Evolutionary conservation across 2,329 filamentous ascomycete genomes (phyloP).

Genomic region (Pseudocercospora macadamiae): DNA sequence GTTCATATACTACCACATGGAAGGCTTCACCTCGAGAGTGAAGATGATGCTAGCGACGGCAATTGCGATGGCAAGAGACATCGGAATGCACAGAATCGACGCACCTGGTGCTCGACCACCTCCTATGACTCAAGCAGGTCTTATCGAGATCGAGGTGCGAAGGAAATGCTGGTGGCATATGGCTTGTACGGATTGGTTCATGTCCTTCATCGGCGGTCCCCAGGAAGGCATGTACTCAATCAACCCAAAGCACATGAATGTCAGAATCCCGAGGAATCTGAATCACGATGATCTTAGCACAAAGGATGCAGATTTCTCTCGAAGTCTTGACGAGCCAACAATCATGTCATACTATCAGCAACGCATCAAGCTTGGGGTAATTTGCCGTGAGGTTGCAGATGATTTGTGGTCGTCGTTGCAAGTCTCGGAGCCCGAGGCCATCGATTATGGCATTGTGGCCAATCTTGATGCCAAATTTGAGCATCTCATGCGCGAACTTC

Average conservation of each 20-base stretch:
- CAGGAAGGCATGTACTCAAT: conserved; percentile 50
- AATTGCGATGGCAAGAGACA: conserved; percentile 26
- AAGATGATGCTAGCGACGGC: conserved; percentile 28
- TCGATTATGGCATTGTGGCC: conserved; percentile 24
- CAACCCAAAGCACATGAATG: conserved; percentile 46
- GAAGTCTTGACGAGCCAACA: conserved; percentile 44
- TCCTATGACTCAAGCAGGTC: conserved; percentile 13
- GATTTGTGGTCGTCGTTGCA: conserved; percentile 31
- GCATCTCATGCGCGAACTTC: conserved; percentile 23
- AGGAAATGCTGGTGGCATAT: conserved; percentile 37
- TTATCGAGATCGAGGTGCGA: conserved; percentile 31
- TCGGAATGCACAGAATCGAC: conserved; percentile 32
- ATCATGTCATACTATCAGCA: conserved; percentile 51
- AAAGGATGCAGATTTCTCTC: conserved; percentile 27
- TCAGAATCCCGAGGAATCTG: conserved; percentile 47
- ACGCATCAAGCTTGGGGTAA: conserved; percentile 45
- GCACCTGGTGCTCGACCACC: conserved; percentile 1
- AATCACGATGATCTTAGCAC: conserved; percentile 43
- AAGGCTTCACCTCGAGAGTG: conserved; percentile 31
- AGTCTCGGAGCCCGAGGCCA: conserved; percentile 13
- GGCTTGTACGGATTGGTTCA: conserved; percentile 32
- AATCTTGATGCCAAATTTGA: conserved; percentile 29
- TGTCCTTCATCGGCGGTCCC: conserved; percentile 47
- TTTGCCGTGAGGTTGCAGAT: conserved; percentile 48
- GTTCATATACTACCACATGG: conserved; percentile 36